Evolutionary conservation across 2,329 filamentous ascomycete genomes (phyloP).

Genomic region (Rasamsonia emersonii): DNA sequence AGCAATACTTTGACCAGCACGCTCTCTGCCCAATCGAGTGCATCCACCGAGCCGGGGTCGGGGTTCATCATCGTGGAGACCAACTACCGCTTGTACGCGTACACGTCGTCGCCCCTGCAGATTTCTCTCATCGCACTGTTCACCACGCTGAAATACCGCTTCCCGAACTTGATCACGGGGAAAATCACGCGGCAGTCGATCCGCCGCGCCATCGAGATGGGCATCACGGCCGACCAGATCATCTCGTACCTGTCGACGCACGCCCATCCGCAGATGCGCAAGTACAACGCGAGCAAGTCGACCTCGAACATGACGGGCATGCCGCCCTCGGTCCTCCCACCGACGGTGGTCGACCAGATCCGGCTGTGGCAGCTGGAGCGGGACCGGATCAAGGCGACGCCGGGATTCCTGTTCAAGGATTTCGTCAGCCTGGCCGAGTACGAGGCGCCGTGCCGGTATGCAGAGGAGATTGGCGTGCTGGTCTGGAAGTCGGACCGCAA

Average conservation of each 20-base stretch:
- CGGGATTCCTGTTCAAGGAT: slow-evolving; percentile 83
- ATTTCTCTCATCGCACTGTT: slow-evolving; percentile 92
- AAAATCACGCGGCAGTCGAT: slow-evolving; percentile 85
- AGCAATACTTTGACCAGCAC: slow-evolving; percentile 64
- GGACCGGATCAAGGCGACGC: slow-evolving; percentile 78
- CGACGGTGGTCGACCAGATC: slow-evolving; percentile 96
- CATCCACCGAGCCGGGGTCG: slow-evolving; percentile 24
- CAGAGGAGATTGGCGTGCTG: slow-evolving; percentile 82
- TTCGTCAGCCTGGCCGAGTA: slow-evolving; percentile 65
- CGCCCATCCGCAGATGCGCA: slow-evolving; percentile 88
- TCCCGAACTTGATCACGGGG: slow-evolving; percentile 87
- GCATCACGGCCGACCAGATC: slow-evolving; percentile 93
- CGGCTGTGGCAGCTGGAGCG: slow-evolving; percentile 95
- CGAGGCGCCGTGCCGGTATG: slow-evolving; percentile 49
- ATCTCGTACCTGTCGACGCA: slow-evolving; percentile 87
- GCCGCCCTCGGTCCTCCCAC: slow-evolving; percentile 64
- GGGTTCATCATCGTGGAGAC: slow-evolving; percentile 96
- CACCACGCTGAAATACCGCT: slow-evolving; percentile 76
- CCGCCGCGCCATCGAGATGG: slow-evolving; percentile 73
- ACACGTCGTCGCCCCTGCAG: slow-evolving; percentile 86
- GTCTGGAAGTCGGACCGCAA: slow-evolving; percentile 75
- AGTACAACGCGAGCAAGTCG: slow-evolving; percentile 38
- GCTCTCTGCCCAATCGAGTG: slow-evolving; percentile 33
- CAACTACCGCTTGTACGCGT: slow-evolving; percentile 95
- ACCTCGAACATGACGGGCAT: slow-evolving; percentile 31